These are phyloP conservation scores for Niveomyces coronatus DNA, from an alignment of 2,329 filamentous ascomycete species.

Conservation along the genomic window DNA sequence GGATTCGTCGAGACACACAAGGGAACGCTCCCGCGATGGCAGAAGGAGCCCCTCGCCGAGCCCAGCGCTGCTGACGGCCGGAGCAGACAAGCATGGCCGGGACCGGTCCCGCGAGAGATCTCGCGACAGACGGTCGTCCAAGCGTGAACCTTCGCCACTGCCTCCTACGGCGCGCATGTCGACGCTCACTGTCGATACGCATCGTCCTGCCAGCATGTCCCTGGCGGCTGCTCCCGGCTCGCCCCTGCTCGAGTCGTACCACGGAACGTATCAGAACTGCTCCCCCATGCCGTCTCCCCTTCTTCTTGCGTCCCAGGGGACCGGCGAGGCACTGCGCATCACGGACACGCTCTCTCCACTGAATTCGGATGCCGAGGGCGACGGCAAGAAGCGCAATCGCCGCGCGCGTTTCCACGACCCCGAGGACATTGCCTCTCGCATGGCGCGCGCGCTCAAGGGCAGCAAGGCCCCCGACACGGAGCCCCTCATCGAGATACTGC, in stretches of 20 bases:
- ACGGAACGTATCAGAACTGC: conserved; percentile 86
- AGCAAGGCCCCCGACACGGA: conserved; percentile 56
- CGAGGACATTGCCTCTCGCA: conserved; percentile 62
- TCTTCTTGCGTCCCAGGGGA: conserved; percentile 37
- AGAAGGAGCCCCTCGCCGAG: conserved; percentile 20
- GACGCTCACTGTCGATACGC: conserved; percentile 38
- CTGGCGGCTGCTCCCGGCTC: conserved; percentile 59
- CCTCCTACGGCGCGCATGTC: conserved; percentile 42
- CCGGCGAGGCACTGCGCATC: conserved; percentile 38
- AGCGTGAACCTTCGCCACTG: conserved; percentile 34
- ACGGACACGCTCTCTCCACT: conserved; percentile 43
- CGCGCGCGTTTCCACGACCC: conserved; percentile 77
- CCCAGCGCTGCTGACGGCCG: conserved; percentile 15
- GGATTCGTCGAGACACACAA: conserved; percentile 26
- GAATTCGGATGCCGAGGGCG: conserved; percentile 33
- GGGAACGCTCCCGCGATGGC: conserved; percentile 24
- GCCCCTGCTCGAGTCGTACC: conserved; percentile 83
- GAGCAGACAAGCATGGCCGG: conserved; percentile 11
- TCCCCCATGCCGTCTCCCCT: conserved; percentile 89
- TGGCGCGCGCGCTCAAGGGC: conserved; percentile 65
- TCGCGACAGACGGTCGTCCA: conserved; percentile 23
- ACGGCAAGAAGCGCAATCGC: conserved; percentile 39
- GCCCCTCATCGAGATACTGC: conserved; percentile 73
- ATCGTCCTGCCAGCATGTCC: conserved; percentile 30
- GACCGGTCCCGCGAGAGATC: conserved; percentile 12